Percentiles rank a stretch among this genome's conserved stretches.
Conservation (phyloP, 2,329 filamentous ascomycete genomes). For the Fusarium phyllophilum region DNA sequence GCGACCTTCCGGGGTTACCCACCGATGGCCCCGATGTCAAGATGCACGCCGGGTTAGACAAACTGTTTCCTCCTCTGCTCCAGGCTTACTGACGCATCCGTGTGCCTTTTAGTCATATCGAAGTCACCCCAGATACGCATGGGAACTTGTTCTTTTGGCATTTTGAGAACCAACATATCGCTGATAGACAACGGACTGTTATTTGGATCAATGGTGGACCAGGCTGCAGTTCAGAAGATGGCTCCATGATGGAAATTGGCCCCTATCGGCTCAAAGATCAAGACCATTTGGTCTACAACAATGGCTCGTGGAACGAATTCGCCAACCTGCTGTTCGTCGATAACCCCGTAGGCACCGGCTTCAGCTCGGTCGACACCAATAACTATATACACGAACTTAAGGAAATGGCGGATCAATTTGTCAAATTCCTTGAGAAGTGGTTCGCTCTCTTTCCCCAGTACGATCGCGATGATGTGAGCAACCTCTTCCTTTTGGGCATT, state of each 20-base stretch:
- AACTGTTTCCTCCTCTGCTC: not conserved
- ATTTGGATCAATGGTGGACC: slow-evolving; percentile 98
- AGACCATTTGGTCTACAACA: slow-evolving; percentile 78
- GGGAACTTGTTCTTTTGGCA: slow-evolving; percentile 99
- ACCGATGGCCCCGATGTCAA: slow-evolving; percentile 78
- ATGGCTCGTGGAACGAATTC: slow-evolving; percentile 99
- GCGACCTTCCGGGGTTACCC: slow-evolving; percentile 84
- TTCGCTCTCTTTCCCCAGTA: slow-evolving; percentile 93
- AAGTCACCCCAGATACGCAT: slow-evolving; percentile 84
- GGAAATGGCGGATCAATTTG: slow-evolving; percentile 89
- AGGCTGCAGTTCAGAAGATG: slow-evolving; percentile 97
- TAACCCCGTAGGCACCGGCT: slow-evolving; percentile 95
- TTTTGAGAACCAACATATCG: slow-evolving; percentile 94
- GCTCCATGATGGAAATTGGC: slow-evolving; percentile 94
- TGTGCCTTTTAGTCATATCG: slow-evolving; percentile 76
- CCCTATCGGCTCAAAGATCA: slow-evolving; percentile 87
- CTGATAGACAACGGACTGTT: slow-evolving; percentile 87
- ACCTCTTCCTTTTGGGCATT: not conserved
- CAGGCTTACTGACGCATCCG: slow-evolving; percentile 37
- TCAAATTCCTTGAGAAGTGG: slow-evolving; percentile 90
- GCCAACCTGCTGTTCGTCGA: slow-evolving; percentile 97
- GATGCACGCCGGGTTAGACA: slow-evolving; percentile 95
- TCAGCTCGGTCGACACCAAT: slow-evolving; percentile 93
- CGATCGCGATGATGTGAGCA: slow-evolving; percentile 86
- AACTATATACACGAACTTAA: slow-evolving; percentile 86